Evolutionary conservation across 2,329 filamentous ascomycete species (phyloP), one percentile per base, ranked within the genome.

Genomic region (Parascedosporium putredinis): DNA sequence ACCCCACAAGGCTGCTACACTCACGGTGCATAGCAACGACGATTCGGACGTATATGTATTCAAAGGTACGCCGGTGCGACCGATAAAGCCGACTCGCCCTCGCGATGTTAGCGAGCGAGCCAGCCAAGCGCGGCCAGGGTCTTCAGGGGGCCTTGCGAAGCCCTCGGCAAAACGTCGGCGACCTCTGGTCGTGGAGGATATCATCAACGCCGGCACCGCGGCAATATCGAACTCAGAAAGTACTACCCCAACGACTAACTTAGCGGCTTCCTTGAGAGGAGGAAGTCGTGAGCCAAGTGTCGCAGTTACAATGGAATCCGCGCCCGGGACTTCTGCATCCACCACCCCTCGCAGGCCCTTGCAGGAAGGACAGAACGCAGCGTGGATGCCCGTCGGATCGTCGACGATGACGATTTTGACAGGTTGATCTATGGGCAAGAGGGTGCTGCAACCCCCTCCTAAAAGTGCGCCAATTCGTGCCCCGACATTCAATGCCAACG

Each of bases 341-440:
- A 20, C 38, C 9, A 20, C 20, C 20, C 38, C 38, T 20, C 38
- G 38, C 38, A 42, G 20, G 38, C 4, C 16, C 38, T 10, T 14
- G 6, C 38, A 42, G 9, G 16, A 42, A 23, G 12, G 16, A 31
- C 9, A 18, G 44, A 31, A 12, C 10, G 6, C 7, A 27, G 44
- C 14, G 12, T 20, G 27, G 27, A 31, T n/a, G 18, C 23, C 25
- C 12, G n/a, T 8, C 44, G 24, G n/a, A 27, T 18, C 10, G 31
- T 44, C 12, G 29, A 27, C 16, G 38, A 50, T 29, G 20, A 44
- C 2, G 18, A 45, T 20, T 50, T 50, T 25, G 47, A 50, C 36
- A 34, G 20, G 18, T 22, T 44, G 14, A 44, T 50, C 7, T 50
- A 50, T 12, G n/a, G 38, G 12, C 47, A 50, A 25, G 36, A 31